Percentiles rank a stretch among this genome's conserved stretches.
phyloP scores from a whole-genome alignment of 495 filamentous ascomycete species.

The Xylaria telfairii region DNA sequence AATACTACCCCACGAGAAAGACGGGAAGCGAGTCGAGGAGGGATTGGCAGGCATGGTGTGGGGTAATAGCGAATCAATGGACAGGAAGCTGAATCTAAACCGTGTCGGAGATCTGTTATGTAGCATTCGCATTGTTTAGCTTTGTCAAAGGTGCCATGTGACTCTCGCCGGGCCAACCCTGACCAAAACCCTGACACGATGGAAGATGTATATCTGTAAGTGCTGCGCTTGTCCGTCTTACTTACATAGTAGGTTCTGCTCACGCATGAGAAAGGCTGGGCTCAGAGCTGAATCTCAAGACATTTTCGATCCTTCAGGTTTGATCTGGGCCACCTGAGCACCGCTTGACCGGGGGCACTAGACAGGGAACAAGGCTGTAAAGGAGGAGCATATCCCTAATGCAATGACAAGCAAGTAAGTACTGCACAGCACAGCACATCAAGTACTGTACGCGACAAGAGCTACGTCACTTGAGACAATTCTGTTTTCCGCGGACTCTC shows the following conservation, averaged over 20 bases:
- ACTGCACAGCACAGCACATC: too few species aligned
- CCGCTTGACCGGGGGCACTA: not conserved
- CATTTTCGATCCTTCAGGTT: not conserved
- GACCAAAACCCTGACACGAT: not conserved
- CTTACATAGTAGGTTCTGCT: not conserved
- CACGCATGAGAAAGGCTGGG: not conserved
- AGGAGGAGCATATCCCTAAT: too few species aligned
- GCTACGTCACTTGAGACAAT: constrained; percentile 17
- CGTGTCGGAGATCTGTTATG: not conserved
- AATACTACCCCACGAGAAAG: constrained; percentile 4
- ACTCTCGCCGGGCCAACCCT: not conserved
- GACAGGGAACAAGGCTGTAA: too few species aligned
- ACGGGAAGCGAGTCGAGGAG: constrained; percentile 4
- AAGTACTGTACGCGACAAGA: too few species aligned
- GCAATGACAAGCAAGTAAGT: too few species aligned
- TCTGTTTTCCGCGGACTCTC: not conserved
- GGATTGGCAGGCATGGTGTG: constrained; percentile 6
- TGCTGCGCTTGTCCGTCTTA: not conserved
- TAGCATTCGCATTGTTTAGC: constrained; percentile 6
- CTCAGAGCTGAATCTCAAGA: not conserved
- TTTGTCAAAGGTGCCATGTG: constrained; percentile 1
- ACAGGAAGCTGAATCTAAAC: not conserved
- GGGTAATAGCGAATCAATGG: constrained; percentile 4
- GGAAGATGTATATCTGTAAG: not conserved
- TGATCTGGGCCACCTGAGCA: not conserved